phyloP scores from a whole-genome alignment of 805 yeast genomes.

The Saturnispora besseyi region DNA sequence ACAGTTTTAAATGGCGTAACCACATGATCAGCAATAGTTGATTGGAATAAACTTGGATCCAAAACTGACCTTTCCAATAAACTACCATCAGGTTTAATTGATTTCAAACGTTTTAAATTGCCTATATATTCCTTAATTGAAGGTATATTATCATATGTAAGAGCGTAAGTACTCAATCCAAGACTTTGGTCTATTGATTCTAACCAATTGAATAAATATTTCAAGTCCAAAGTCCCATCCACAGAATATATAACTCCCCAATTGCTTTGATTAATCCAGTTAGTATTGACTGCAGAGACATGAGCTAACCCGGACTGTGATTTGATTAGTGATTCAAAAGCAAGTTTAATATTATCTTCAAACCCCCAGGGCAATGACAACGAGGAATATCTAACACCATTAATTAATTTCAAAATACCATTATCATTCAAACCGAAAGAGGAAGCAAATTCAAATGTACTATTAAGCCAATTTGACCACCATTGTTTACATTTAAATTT shows the following conservation, averaged over 20 bases:
- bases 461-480: conserved; percentile 32
- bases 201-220: conserved; percentile 14
- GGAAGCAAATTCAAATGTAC: conserved; percentile 21
- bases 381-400: conserved; percentile 25
- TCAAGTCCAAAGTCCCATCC: neutral
- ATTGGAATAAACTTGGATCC: conserved; percentile 22
- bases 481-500: conserved; percentile 17
- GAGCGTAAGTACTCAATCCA: conserved; percentile 23
- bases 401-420: conserved; percentile 27
- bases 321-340: conserved; percentile 11
- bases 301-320: conserved; percentile 15
- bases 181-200: conserved; percentile 21
- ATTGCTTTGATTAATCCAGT: conserved; percentile 25
- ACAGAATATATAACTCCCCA: conserved; percentile 25
- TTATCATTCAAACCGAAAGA: conserved; percentile 23
- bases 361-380: conserved; percentile 25
- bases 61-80: conserved; percentile 24
- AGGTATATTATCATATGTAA: conserved; percentile 20
- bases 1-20: neutral
- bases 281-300: conserved; percentile 21
- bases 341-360: conserved; percentile 20
- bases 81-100: conserved; percentile 18
- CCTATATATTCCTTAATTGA: conserved; percentile 18
- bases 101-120: conserved; percentile 14
- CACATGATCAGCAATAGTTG: conserved; percentile 20